phyloP scores from a whole-genome alignment of 176 grass and related monocot genomes.

The Oryza nivara region DNA sequence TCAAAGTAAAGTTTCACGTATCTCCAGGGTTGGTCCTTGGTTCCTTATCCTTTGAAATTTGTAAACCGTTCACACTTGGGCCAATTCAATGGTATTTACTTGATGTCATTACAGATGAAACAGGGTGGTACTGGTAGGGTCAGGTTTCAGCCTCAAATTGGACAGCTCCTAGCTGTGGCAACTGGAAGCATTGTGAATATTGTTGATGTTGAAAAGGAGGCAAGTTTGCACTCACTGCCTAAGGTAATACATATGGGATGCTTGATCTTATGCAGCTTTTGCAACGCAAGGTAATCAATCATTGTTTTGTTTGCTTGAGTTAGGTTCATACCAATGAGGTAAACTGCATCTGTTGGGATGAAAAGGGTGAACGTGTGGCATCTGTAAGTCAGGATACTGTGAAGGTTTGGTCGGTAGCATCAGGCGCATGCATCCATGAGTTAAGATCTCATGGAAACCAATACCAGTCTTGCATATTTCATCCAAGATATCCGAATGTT shows the following conservation, averaged over 20 bases:
- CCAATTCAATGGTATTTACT: slow-evolving; percentile 18
- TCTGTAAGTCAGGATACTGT: slow-evolving; percentile 87
- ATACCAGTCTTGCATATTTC: slow-evolving; percentile 89
- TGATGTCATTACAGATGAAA: slow-evolving; percentile 42
- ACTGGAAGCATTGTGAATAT: slow-evolving; percentile 74
- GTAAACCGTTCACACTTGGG: not conserved
- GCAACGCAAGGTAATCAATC: not conserved
- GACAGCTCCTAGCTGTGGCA: slow-evolving; percentile 81
- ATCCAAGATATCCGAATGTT: slow-evolving; percentile 73
- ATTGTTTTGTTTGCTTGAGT: slow-evolving; percentile 30
- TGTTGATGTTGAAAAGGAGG: slow-evolving; percentile 71
- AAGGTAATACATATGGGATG: slow-evolving; percentile 53
- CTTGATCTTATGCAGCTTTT: not conserved
- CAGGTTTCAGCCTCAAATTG: slow-evolving; percentile 80
- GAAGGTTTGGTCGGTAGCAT: slow-evolving; percentile 77
- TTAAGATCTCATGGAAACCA: slow-evolving; percentile 84
- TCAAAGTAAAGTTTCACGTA: slow-evolving; percentile 41
- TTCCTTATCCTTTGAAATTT: not conserved
- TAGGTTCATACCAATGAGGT: slow-evolving; percentile 75
- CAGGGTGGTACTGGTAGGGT: slow-evolving; percentile 77
- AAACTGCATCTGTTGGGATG: slow-evolving; percentile 85
- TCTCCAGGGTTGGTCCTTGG: slow-evolving; percentile 57
- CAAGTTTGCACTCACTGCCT: slow-evolving; percentile 45
- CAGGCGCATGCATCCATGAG: slow-evolving; percentile 64
- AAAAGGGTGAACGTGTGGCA: slow-evolving; percentile 75